Evolutionary conservation across 371 early-diverging fungal genomes (phyloP), one percentile per base, ranked within the genome.

Genomic region (Haplosporangium sp.): DNA sequence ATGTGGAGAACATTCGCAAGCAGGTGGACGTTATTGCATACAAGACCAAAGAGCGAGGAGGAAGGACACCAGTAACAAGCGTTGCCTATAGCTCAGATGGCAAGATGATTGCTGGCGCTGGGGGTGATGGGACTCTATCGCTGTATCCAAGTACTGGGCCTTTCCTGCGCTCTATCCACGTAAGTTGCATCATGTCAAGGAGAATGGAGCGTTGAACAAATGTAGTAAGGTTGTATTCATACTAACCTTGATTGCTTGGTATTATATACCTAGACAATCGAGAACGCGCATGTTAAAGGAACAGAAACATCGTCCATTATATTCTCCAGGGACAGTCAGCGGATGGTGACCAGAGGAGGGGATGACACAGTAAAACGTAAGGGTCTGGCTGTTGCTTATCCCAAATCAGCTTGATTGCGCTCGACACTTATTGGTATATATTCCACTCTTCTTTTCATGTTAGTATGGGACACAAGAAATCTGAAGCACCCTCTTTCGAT

Each of bases 381-480:
- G 83, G 53, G 0, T 9, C 13, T 3, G 10, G 12, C 10, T 42
- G 3, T 12, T 23, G 1, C 46, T n/a, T n/a, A n/a, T n/a, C n/a
- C n/a, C n/a, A n/a, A 13, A 10, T 12, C 11, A 40, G n/a, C 36
- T 52, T 50, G n/a, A n/a, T 52, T 13, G 13, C 42, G 58, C 42
- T 53, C 11, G n/a, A n/a, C n/a, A n/a, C n/a, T n/a, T n/a, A n/a
- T n/a, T n/a, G n/a, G n/a, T n/a, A n/a, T n/a, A n/a, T n/a, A n/a
- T 46, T 29, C 18, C 7, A 0, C 41, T 16, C 21, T 36, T 37
- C 7, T 23, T 7, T 12, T n/a, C 57, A 53, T 2, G 36, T 80
- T n/a, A 91, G 91, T 97, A 16, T 98, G 96, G 96, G 98, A 98
- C 72, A 69, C 94, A 16, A 87, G 98, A 58, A 90, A 91, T 21